Conservation (phyloP, 352 stramenopile genomes). For the Globisporangium okanoganense region DNA sequence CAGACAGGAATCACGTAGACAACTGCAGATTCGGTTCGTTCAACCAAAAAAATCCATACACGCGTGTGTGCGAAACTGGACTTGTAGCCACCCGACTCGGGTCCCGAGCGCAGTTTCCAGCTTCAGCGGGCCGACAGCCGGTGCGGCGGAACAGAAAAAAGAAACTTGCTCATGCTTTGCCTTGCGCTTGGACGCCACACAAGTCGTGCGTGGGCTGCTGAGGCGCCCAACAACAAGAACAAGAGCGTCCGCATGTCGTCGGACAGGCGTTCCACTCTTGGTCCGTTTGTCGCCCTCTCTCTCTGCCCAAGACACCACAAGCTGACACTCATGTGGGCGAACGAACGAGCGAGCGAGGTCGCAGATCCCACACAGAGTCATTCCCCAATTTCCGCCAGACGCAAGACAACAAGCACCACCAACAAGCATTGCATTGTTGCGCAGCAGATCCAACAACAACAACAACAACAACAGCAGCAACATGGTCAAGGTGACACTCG, state of each 20-base stretch:
- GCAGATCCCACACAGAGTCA: not conserved
- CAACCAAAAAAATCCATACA: not conserved
- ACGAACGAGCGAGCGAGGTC: not conserved
- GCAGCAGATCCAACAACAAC: not conserved
- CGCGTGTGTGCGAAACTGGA: not conserved
- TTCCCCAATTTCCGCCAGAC: slow-evolving; percentile 1
- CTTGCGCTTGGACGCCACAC: not conserved
- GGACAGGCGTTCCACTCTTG: slow-evolving; percentile 4
- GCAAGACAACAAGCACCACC: not conserved
- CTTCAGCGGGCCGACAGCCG: slow-evolving; percentile 4
- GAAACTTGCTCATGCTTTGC: not conserved
- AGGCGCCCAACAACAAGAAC: not conserved
- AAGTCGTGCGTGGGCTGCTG: not conserved
- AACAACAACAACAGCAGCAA: not conserved
- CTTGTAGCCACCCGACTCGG: not conserved
- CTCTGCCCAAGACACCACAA: slow-evolving; percentile 1
- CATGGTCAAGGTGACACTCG: slow-evolving; percentile 8
- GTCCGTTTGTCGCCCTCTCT: slow-evolving; percentile 1
- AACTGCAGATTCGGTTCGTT: not conserved
- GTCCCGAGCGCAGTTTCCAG: too few relatives aligned
- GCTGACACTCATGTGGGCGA: not conserved
- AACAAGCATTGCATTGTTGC: slow-evolving; percentile 5
- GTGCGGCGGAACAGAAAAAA: slow-evolving; percentile 3
- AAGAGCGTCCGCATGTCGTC: not conserved
- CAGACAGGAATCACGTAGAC: too few relatives aligned